These are phyloP conservation scores for Mycosphaerelloides madeirae DNA, from an alignment of 2,329 filamentous ascomycete species.

Conservation along the genomic window DNA sequence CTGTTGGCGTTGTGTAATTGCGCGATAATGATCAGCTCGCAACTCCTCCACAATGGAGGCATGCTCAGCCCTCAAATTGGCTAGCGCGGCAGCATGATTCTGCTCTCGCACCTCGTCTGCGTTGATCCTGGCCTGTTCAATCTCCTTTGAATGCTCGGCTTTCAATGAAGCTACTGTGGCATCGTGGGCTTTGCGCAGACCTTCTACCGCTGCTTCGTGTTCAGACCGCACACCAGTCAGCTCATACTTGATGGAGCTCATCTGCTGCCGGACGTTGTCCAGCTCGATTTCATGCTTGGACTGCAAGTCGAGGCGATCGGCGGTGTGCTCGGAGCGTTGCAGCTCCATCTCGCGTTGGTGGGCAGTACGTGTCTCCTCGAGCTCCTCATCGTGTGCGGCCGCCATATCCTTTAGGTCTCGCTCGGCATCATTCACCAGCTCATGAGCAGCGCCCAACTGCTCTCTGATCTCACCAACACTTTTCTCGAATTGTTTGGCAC, in stretches of 20 bases:
- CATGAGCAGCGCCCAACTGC: no score
- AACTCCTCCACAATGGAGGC: conserved; percentile 3
- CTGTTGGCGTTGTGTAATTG: conserved; percentile 1
- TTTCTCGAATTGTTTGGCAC: no score
- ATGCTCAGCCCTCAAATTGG: conserved; percentile 3
- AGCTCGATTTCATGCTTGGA: not conserved
- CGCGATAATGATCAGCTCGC: conserved; percentile 5
- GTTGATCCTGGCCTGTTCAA: not conserved
- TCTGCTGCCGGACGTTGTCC: no score
- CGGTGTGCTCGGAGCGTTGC: conserved; percentile 1
- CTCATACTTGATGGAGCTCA: no score
- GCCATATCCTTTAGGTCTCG: no score
- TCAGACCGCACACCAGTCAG: no score
- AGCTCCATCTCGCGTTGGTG: not conserved
- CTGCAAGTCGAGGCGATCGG: conserved; percentile 1
- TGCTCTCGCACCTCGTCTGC: not conserved
- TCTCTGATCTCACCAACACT: no score
- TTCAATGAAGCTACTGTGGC: not conserved
- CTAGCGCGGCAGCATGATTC: not conserved
- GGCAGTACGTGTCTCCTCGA: no score
- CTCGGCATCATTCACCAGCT: no score
- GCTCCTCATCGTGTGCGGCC: no score
- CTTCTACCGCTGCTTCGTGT: not conserved
- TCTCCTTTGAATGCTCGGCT: not conserved
- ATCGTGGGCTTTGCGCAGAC: not conserved